These are phyloP conservation scores for Arctostaphylos glauca DNA, from an alignment of 148 eudicot species.

Conservation along the genomic window DNA sequence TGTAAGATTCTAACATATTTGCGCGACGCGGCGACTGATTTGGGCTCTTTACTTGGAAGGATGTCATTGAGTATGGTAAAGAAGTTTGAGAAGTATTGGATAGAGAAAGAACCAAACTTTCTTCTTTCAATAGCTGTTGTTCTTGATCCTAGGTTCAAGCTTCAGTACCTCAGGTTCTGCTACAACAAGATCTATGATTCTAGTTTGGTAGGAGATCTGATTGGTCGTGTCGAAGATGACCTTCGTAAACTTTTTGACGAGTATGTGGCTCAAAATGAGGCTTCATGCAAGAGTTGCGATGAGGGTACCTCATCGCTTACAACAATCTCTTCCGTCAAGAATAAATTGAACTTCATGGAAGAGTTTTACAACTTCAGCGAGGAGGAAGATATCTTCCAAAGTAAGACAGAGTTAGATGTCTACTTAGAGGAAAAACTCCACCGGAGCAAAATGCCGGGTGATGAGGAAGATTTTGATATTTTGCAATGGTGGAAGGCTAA, in stretches of 20 bases:
- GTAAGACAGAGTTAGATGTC: conserved; percentile 6
- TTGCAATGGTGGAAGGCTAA: conserved; percentile 24
- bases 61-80: not conserved
- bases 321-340: conserved; percentile 8
- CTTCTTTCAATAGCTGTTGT: conserved; percentile 19
- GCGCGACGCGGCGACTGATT: not conserved
- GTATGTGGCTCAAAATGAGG: conserved; percentile 15
- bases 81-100: conserved; percentile 14
- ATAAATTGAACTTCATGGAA: conserved; percentile 10
- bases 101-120: conserved; percentile 18
- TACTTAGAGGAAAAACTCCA: conserved; percentile 19
- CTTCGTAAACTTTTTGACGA: conserved; percentile 20
- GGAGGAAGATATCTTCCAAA: conserved; percentile 16
- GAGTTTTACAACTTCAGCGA: conserved; percentile 20
- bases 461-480: conserved; percentile 14
- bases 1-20: not conserved
- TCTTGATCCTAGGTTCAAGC: conserved; percentile 24
- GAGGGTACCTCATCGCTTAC: not conserved
- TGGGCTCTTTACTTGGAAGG: conserved; percentile 5
- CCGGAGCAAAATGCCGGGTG: conserved; percentile 2
- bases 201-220: conserved; percentile 13
- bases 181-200: conserved; percentile 23
- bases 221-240: conserved; percentile 1
- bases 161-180: conserved; percentile 16
- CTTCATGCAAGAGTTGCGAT: not conserved